phyloP scores from a whole-genome alignment of 2,329 filamentous ascomycete genomes.

The Claviceps sp. region DNA sequence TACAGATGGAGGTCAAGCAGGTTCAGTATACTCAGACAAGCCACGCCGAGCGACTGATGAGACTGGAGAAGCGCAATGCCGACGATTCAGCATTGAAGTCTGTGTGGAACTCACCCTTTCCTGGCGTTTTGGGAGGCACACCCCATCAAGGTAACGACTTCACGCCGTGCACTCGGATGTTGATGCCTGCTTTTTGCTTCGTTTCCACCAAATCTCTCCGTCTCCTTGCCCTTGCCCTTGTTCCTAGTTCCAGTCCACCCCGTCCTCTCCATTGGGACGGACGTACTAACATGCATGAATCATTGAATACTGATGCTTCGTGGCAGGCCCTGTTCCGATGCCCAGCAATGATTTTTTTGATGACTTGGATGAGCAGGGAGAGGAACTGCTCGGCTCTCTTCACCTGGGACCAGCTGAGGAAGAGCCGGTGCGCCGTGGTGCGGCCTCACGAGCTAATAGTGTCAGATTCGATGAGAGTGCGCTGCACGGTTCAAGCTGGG shows the following conservation, averaged over 20 bases:
- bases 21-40: constrained; percentile 48
- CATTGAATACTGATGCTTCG: neutral
- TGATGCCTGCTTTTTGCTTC: neutral
- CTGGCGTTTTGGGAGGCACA: constrained; percentile 68
- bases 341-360: constrained; percentile 77
- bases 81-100: constrained; percentile 62
- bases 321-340: constrained; percentile 62
- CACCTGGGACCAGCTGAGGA: constrained; percentile 74
- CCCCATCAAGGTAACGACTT: constrained; percentile 65
- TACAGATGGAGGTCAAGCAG: constrained; percentile 59
- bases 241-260: neutral
- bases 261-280: too few species aligned
- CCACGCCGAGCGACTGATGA: constrained; percentile 47
- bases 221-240: neutral
- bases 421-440: constrained; percentile 69
- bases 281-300: neutral
- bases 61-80: constrained; percentile 53
- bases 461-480: constrained; percentile 96
- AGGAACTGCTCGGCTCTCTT: constrained; percentile 65
- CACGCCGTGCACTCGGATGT: neutral
- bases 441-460: constrained; percentile 86
- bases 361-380: constrained; percentile 76
- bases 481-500: constrained; percentile 75
- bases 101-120: constrained; percentile 89
- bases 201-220: neutral